Evolutionary conservation across 2,329 filamentous ascomycete genomes (phyloP).

Genomic region (Zymoseptoria tritici): DNA sequence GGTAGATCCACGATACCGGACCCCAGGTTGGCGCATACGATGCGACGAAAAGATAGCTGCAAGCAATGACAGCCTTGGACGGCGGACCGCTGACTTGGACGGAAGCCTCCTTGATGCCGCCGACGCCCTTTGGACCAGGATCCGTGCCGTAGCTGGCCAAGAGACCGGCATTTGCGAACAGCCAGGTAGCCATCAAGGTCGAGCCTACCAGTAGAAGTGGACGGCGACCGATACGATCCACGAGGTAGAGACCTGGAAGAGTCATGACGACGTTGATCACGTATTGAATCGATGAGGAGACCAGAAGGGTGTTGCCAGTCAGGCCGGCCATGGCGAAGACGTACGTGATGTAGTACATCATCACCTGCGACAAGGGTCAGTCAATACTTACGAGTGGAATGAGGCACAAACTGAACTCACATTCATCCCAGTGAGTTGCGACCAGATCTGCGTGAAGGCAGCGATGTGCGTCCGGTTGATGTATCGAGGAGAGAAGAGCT

Average conservation of each 20-base stretch:
- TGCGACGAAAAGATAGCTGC: conserved; percentile 65
- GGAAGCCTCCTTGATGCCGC: conserved; percentile 34
- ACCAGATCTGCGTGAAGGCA: conserved; percentile 68
- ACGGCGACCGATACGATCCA: conserved; percentile 70
- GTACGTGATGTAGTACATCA: conserved; percentile 38
- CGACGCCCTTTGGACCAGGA: conserved; percentile 29
- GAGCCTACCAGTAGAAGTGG: conserved; percentile 59
- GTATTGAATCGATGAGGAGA: conserved; percentile 65
- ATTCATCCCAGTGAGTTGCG: conserved; percentile 70
- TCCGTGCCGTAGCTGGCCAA: conserved; percentile 52
- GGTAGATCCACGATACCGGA: conserved; percentile 61
- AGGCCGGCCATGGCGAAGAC: conserved; percentile 67
- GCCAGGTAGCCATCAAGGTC: conserved; percentile 54
- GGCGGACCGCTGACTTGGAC: conserved; percentile 33
- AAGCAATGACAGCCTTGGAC: conserved; percentile 47
- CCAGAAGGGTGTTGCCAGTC: conserved; percentile 45
- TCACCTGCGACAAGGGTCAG: neutral
- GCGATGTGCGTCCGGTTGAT: conserved; percentile 66
- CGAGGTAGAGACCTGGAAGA: conserved; percentile 63
- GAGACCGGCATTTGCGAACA: conserved; percentile 56
- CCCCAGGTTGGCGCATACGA: conserved; percentile 50
- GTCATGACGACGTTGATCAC: conserved; percentile 76
- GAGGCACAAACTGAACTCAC: no score
- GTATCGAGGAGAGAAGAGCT: conserved; percentile 67
- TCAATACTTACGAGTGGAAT: no score